phyloP scores from a whole-genome alignment of 169 alveolate species.

The Plasmodium vivax region DNA sequence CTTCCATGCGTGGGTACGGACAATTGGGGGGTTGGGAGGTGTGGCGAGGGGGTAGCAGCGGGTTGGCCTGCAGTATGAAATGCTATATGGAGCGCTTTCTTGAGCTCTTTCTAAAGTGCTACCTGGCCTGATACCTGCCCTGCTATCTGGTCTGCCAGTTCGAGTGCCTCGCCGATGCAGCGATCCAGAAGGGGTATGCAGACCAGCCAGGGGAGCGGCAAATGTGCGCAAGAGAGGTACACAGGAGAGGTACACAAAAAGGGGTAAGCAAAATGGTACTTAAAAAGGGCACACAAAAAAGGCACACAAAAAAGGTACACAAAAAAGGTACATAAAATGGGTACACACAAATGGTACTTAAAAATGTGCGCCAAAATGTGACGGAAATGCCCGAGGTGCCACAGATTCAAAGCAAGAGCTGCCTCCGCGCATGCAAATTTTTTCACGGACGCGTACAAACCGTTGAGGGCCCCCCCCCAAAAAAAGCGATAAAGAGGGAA shows the following conservation, averaged over 20 bases:
- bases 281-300: neutral
- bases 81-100: neutral
- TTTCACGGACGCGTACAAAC: neutral
- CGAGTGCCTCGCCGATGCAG: neutral
- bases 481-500: neutral
- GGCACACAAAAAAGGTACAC: neutral
- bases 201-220: neutral
- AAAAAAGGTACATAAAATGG: neutral
- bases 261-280: neutral
- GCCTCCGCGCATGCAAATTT: neutral
- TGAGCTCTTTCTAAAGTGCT: too few species aligned
- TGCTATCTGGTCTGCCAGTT: neutral
- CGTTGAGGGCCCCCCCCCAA: neutral
- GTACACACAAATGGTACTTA: neutral
- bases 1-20: slow-evolving; percentile 23
- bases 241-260: neutral
- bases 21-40: neutral
- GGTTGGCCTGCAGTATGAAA: neutral
- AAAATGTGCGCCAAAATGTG: neutral
- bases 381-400: neutral
- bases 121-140: neutral
- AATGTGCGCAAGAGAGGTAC: neutral
- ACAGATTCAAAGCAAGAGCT: neutral
- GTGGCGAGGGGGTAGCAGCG: neutral
- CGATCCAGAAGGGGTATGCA: neutral